Evolutionary conservation across 352 stramenopile species (phyloP), one percentile per base, ranked within the genome.

Genomic region (Blastocystis sp.): DNA sequence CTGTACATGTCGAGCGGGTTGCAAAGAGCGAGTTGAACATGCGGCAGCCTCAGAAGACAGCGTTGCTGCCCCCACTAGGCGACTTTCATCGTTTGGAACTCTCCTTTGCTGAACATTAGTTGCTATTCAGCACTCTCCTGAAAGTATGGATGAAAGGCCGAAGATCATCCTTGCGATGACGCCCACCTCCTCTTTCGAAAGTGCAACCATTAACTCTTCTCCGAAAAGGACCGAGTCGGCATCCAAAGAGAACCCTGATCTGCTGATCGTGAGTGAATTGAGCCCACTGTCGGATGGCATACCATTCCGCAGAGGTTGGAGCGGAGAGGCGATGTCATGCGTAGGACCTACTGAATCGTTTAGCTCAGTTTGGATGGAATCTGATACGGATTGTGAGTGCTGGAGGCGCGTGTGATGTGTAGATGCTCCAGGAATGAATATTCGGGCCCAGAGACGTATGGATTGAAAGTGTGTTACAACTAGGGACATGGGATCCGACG

Each of bases 361-460:
- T 41, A 85, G 73, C 56, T 85, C 50, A 5, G 43, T 34, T 6
- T 85, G 73, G 73, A 34, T 85, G 7, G 73, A 85, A 5, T 50
- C 37, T 9, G 73, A 65, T 73, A 30, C 30, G 18, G 73, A 85
- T 24, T 85, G 73, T 85, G 20, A 30, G 9, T 4, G 16, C 56
- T 18, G 37, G 43, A n/a, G 43, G 39, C 54, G 6, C 0, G 26
- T 16, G 9, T 78, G 39, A 78, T 3, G n/a, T 11, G 50, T 78
- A 78, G 66, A 78, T 34, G 9, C 18, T 24, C 66, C 66, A n/a
- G 66, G 66, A 34, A 78, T 78, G 66, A 78, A 78, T 55, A 78
- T 78, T 45, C 66, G 66, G 3, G 7, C 39, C 11, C 50, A 59
- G 50, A 13, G 50, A 59, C 20, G 50, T 59, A n/a, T 1, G 2